Percentiles rank a stretch among this genome's conserved stretches.
Evolutionary conservation across 148 eudicot genomes (phyloP).

Genomic region (Vaccinium darrowii): DNA sequence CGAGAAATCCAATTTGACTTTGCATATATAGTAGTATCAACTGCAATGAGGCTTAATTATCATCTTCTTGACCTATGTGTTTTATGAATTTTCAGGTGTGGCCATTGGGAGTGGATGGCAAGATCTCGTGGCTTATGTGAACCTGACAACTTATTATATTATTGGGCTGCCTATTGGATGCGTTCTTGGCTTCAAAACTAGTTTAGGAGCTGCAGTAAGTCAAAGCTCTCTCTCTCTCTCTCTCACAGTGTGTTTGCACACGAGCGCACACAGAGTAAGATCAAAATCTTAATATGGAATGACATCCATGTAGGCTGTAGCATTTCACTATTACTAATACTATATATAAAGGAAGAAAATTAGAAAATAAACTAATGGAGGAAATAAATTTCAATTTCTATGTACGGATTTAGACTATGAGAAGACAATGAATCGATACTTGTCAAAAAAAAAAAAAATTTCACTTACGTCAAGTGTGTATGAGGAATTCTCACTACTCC

Average conservation of each 20-base stretch:
- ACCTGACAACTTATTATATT: conserved; percentile 49
- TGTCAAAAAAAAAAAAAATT: not conserved
- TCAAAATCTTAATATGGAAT: not conserved
- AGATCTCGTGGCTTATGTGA: conserved; percentile 50
- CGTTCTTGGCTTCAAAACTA: conserved; percentile 60
- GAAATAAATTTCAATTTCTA: not conserved
- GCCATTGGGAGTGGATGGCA: conserved; percentile 70
- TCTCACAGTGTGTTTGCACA: too few relatives aligned
- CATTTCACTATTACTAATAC: too few relatives aligned
- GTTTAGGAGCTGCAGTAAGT: conserved; percentile 52
- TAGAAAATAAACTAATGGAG: not conserved
- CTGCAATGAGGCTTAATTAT: not conserved
- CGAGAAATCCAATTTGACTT: not conserved
- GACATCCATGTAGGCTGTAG: not conserved
- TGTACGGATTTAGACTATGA: not conserved
- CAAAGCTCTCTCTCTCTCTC: not conserved
- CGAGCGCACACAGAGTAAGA: not conserved
- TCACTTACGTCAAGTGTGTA: not conserved
- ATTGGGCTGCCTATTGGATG: conserved; percentile 67
- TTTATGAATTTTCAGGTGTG: conserved; percentile 32
- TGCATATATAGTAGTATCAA: not conserved
- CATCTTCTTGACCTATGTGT: not conserved
- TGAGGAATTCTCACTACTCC: too few relatives aligned
- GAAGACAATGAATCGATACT: not conserved
- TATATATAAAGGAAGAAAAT: not conserved